phyloP scores from a whole-genome alignment of 257 asterid species.

The Pogostemon cablin region DNA sequence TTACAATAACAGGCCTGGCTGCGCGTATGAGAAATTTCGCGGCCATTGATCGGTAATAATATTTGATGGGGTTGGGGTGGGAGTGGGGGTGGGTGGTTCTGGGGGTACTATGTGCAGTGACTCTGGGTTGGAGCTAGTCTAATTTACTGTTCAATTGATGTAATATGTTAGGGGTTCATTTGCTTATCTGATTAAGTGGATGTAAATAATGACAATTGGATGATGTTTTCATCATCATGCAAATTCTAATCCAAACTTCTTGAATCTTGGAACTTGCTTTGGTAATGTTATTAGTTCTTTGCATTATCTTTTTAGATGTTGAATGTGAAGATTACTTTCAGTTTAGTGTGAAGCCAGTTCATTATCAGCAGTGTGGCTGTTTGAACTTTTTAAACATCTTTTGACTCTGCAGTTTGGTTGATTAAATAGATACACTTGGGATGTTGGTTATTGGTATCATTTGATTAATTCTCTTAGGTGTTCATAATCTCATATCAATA shows the following conservation, averaged over 20 bases:
- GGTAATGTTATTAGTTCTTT: background rate
- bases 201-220: slow-evolving; percentile 23
- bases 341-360: slow-evolving; percentile 6
- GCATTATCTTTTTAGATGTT: background rate
- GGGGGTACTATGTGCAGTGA: slow-evolving; percentile 24
- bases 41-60: slow-evolving; percentile 46
- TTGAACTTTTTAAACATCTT: background rate
- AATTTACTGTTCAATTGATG: slow-evolving; percentile 31
- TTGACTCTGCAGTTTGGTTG: background rate
- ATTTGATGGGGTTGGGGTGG: slow-evolving; percentile 36
- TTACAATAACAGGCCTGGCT: slow-evolving; percentile 61
- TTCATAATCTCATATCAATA: background rate
- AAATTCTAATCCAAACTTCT: slow-evolving; percentile 36
- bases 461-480: background rate
- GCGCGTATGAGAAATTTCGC: slow-evolving; percentile 54
- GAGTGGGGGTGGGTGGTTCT: background rate
- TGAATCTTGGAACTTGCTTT: slow-evolving; percentile 1
- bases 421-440: background rate
- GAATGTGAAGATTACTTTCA: slow-evolving; percentile 9
- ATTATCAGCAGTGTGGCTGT: background rate
- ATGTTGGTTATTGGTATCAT: slow-evolving; percentile 23
- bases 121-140: slow-evolving; percentile 25
- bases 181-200: slow-evolving; percentile 30
- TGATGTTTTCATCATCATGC: slow-evolving; percentile 24
- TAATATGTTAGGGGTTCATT: slow-evolving; percentile 31